Conservation (phyloP, 805 yeast species). For the Yarrowia porcina region DNA sequence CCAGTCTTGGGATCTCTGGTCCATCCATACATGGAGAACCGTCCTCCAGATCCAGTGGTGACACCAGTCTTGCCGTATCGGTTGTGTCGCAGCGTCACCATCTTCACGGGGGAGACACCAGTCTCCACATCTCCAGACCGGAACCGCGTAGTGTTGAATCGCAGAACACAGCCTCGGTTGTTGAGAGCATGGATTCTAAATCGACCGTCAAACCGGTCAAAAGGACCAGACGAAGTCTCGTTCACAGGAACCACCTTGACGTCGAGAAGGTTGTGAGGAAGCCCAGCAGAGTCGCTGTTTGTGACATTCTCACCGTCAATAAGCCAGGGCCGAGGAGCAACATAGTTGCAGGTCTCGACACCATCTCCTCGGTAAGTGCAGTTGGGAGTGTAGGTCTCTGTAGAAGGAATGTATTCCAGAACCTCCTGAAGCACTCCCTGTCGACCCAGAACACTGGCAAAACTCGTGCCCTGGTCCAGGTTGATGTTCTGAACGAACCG, state of each 20-base stretch:
- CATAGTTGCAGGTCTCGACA: conserved; percentile 52
- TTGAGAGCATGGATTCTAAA: conserved; percentile 55
- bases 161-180: conserved; percentile 61
- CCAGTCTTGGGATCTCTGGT: conserved; percentile 14
- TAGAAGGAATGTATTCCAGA: conserved; percentile 1
- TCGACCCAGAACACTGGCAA: conserved; percentile 25
- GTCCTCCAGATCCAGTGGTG: not conserved
- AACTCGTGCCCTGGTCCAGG: conserved; percentile 38
- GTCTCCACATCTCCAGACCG: conserved; percentile 35
- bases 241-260: conserved; percentile 5
- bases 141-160: conserved; percentile 52
- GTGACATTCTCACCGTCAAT: conserved; percentile 34
- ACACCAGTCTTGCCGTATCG: not conserved
- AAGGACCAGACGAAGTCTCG: conserved; percentile 36
- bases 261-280: conserved; percentile 32
- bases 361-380: conserved; percentile 47
- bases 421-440: conserved; percentile 32
- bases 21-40: conserved; percentile 7
- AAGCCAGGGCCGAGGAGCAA: conserved; percentile 49
- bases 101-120: conserved; percentile 59
- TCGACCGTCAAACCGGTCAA: conserved; percentile 52
- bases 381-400: not conserved
- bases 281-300: conserved; percentile 37
- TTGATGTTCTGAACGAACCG: conserved; percentile 64
- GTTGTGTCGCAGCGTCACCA: conserved; percentile 51